phyloP scores from a whole-genome alignment of 192 early-diverging fungal species.

The Coemansia sp. region DNA sequence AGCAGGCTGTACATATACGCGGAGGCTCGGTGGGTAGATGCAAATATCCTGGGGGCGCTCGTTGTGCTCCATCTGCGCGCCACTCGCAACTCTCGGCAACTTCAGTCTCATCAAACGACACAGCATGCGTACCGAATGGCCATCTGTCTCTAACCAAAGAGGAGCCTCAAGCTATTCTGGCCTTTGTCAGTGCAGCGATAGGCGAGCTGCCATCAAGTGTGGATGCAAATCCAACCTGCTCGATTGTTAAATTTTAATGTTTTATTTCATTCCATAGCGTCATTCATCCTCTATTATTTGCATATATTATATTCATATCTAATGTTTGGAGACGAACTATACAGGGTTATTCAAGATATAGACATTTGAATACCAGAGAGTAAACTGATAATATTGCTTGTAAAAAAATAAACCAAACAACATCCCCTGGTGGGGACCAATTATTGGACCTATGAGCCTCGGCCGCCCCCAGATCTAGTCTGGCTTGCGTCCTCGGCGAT shows the following conservation, averaged over 20 bases:
- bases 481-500: no score
- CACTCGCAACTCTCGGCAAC: constrained; percentile 41
- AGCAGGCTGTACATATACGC: not conserved
- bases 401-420: no score
- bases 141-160: constrained; percentile 34
- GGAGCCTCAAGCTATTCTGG: not conserved
- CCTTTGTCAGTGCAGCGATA: not conserved
- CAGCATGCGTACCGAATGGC: constrained; percentile 35
- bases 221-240: not conserved
- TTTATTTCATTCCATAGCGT: not conserved
- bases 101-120: constrained; percentile 47
- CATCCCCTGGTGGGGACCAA: no score
- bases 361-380: no score
- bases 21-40: not conserved
- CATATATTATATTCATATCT: not conserved
- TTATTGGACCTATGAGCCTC: no score
- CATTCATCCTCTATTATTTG: not conserved
- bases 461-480: no score
- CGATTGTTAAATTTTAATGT: not conserved
- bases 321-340: not conserved
- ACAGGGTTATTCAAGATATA: no score
- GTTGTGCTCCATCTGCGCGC: not conserved
- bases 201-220: not conserved
- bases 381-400: no score
- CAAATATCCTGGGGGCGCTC: not conserved